Conservation (phyloP, 805 yeast species). For the Wickerhamomyces sydowiorum region DNA sequence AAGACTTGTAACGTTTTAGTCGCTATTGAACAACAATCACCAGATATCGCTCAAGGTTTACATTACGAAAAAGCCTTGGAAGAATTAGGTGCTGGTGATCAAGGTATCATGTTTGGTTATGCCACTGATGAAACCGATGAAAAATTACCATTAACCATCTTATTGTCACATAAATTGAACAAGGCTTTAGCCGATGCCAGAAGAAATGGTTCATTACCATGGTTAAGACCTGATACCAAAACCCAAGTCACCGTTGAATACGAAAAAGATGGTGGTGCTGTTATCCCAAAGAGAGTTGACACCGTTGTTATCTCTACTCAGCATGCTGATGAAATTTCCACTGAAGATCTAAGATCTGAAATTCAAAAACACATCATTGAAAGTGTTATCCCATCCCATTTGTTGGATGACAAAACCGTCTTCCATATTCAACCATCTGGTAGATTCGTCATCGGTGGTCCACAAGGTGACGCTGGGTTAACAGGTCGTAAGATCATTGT, state of each 20-base stretch:
- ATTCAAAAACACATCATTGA: slow-evolving; percentile 76
- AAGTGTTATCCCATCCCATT: slow-evolving; percentile 86
- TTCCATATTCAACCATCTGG: slow-evolving; percentile 99
- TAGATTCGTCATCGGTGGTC: slow-evolving; percentile 99
- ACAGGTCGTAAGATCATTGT: slow-evolving; percentile 99
- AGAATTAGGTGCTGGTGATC: slow-evolving; percentile 99
- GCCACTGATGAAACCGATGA: slow-evolving; percentile 99
- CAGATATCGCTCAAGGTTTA: slow-evolving; percentile 98
- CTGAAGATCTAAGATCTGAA: slow-evolving; percentile 84
- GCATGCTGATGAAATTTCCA: slow-evolving; percentile 93
- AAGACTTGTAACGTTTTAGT: slow-evolving; percentile 98
- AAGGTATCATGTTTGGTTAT: slow-evolving; percentile 99
- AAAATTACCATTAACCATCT: slow-evolving; percentile 89
- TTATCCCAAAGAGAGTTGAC: slow-evolving; percentile 93
- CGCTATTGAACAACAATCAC: slow-evolving; percentile 99
- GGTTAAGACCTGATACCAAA: slow-evolving; percentile 99
- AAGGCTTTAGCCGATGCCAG: slow-evolving; percentile 96
- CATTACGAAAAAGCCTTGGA: slow-evolving; percentile 94
- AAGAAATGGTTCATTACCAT: slow-evolving; percentile 88
- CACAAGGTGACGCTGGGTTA: slow-evolving; percentile 99
- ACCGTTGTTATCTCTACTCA: slow-evolving; percentile 97
- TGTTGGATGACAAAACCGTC: slow-evolving; percentile 90
- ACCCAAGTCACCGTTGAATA: slow-evolving; percentile 99
- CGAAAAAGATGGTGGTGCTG: slow-evolving; percentile 91
- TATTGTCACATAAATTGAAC: slow-evolving; percentile 93